Evolutionary conservation across 768 basidiomycete species (phyloP), one percentile per base, ranked within the genome.

Genomic region (Pleurotus pulmonarius): DNA sequence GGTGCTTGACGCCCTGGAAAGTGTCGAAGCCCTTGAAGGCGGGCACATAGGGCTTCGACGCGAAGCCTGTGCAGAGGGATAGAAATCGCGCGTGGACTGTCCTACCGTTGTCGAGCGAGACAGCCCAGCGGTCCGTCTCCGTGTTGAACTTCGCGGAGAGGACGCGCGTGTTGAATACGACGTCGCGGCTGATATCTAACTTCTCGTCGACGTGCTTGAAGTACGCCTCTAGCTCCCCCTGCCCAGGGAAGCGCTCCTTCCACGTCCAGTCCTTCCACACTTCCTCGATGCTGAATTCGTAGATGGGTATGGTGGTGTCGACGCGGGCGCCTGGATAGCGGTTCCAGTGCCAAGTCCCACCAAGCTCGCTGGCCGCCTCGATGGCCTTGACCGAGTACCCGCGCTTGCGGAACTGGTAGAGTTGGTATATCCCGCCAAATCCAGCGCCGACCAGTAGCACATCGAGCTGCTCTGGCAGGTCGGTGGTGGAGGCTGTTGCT

Each of bases 181-280:
- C 62, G 40, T 66, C 63, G 24, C 64, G 57, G 4, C 53, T 64
- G 4, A 69, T 37, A n/a, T 64, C 59, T 26, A 67, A 60, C 48
- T 65, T 69, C 59, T 64, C 58, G 16, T 64, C 64, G n/a, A 64
- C 52, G 18, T 64, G 61, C 20, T 60, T 49, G 25, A 67, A 67
- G 38, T 67, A 69, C 22, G 60, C 46, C 39, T 59, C 45, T n/a
- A 69, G 6, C 46, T 56, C 47, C 4, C 22, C 13, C 29, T 29
- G 40, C 9, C 38, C 38, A 13, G 45, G 55, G 39, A 39, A 40
- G 9, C 45, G 43, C 16, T 56, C 43, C 9, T 7, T 25, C 55
- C 55, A 56, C 8, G 37, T 47, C 44, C 45, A 46, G n/a, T 46
- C 26, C 25, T 46, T 46, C 55, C 44, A 47, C 5, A 56, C 16